Conservation (phyloP, 2,329 filamentous ascomycete species). For the Trichoderma breve region DNA sequence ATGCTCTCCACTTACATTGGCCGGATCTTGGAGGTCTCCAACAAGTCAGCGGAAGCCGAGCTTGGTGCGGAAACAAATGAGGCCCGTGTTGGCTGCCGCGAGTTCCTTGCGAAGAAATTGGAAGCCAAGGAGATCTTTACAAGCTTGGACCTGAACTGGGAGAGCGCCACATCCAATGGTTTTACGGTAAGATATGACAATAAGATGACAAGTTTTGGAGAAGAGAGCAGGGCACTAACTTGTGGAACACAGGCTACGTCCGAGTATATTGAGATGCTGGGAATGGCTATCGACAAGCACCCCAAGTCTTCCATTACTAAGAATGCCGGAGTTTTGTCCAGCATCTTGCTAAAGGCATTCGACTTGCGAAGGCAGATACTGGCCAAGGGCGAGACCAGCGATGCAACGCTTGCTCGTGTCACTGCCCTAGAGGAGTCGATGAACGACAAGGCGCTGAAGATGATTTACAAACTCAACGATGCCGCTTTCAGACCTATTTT, state of each 20-base stretch:
- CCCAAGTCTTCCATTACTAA: conserved; percentile 76
- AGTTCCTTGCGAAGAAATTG: conserved; percentile 72
- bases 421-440: conserved; percentile 61
- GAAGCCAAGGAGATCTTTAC: conserved; percentile 73
- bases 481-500: conserved; percentile 91
- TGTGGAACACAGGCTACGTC: conserved; percentile 51
- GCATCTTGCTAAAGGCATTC: conserved; percentile 57
- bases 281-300: conserved; percentile 70
- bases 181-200: conserved; percentile 51
- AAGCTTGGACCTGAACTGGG: conserved; percentile 72
- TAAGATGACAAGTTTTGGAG: neutral
- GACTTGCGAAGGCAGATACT: conserved; percentile 63
- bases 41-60: conserved; percentile 63
- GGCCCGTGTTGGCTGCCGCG: conserved; percentile 66
- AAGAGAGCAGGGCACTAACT: conserved; percentile 25
- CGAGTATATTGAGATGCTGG: conserved; percentile 69
- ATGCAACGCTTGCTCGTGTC: conserved; percentile 47
- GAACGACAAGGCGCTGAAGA: conserved; percentile 74
- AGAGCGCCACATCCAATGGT: conserved; percentile 59
- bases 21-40: conserved; percentile 68
- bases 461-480: conserved; percentile 97
- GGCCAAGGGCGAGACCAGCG: conserved; percentile 45
- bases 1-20: conserved; percentile 81
- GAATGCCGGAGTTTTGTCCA: conserved; percentile 67
- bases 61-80: conserved; percentile 62